A percentile compares a stretch with the other conserved stretches of the same genome.
phyloP scores from a whole-genome alignment of 139 green algal species.

The Volvox reticuliferus region DNA sequence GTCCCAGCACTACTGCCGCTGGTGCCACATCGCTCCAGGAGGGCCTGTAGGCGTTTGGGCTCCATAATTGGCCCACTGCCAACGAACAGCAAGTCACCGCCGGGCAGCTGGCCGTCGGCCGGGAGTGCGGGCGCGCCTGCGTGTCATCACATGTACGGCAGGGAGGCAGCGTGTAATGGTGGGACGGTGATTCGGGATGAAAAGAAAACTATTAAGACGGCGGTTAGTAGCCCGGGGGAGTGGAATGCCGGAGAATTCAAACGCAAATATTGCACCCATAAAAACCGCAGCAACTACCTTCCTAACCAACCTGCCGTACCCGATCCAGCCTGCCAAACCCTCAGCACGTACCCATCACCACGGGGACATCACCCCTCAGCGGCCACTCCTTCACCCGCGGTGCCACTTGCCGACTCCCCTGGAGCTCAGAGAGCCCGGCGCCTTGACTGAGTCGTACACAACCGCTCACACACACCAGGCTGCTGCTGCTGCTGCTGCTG shows the following conservation, averaged over 20 bases:
- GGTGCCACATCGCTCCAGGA: background rate
- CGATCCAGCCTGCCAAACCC: no score
- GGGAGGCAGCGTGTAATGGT: no score
- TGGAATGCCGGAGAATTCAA: no score
- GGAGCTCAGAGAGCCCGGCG: background rate
- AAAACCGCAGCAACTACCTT: no score
- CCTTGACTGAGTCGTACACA: constrained; percentile 4
- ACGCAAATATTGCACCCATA: no score
- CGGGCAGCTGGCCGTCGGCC: background rate
- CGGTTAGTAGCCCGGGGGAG: no score
- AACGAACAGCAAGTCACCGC: constrained; percentile 30
- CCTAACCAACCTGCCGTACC: no score
- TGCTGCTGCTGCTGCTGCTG: background rate
- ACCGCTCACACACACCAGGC: background rate
- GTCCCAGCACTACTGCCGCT: background rate
- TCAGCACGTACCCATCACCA: no score
- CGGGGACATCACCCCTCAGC: background rate
- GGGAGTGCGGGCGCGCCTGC: background rate
- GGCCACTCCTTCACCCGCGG: constrained; percentile 4
- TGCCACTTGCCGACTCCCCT: background rate
- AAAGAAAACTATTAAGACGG: no score
- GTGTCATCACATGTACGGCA: background rate
- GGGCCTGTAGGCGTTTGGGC: background rate
- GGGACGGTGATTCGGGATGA: no score
- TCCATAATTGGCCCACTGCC: background rate